Conservation (phyloP, 768 basidiomycete species). For the Melanogaster broomeanus region DNA sequence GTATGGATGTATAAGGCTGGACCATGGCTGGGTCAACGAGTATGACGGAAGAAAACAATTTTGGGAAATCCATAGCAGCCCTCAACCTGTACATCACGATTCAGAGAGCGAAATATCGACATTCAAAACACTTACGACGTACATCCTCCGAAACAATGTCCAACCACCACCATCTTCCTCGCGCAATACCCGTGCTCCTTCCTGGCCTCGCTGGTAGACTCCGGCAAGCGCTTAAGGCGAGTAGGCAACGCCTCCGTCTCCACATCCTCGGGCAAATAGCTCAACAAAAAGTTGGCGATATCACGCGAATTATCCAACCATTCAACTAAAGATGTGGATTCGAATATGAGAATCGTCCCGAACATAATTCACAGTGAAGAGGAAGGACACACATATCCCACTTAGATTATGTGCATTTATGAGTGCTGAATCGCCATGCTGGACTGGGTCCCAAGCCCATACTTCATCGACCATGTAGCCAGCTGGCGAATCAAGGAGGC, state of each 20-base stretch:
- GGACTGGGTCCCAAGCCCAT: slow-evolving; percentile 82
- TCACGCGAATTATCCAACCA: slow-evolving; percentile 82
- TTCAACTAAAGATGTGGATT: slow-evolving; percentile 48
- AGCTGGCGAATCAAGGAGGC: slow-evolving; percentile 48
- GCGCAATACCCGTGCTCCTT: slow-evolving; percentile 46
- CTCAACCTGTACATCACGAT: slow-evolving; percentile 45
- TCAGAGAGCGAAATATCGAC: neutral
- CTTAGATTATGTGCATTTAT: slow-evolving; percentile 62
- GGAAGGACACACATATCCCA: slow-evolving; percentile 56
- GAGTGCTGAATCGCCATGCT: slow-evolving; percentile 81
- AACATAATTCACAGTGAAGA: too few species aligned
- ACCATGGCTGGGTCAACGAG: slow-evolving; percentile 79
- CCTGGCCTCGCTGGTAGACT: slow-evolving; percentile 43
- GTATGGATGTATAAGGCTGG: slow-evolving; percentile 10
- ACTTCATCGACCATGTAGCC: slow-evolving; percentile 59
- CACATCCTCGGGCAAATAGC: slow-evolving; percentile 57
- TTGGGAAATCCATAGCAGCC: slow-evolving; percentile 63
- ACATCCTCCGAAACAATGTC: slow-evolving; percentile 86
- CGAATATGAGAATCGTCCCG: neutral
- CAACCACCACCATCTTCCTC: slow-evolving; percentile 66
- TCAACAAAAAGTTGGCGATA: slow-evolving; percentile 69
- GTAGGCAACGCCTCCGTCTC: slow-evolving; percentile 45
- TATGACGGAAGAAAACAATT: slow-evolving; percentile 69
- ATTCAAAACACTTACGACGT: slow-evolving; percentile 53
- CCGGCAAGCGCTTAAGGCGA: slow-evolving; percentile 50